Evolutionary conservation across 208 protist species (phyloP).

Genomic region (Wallacemonas sp.): DNA sequence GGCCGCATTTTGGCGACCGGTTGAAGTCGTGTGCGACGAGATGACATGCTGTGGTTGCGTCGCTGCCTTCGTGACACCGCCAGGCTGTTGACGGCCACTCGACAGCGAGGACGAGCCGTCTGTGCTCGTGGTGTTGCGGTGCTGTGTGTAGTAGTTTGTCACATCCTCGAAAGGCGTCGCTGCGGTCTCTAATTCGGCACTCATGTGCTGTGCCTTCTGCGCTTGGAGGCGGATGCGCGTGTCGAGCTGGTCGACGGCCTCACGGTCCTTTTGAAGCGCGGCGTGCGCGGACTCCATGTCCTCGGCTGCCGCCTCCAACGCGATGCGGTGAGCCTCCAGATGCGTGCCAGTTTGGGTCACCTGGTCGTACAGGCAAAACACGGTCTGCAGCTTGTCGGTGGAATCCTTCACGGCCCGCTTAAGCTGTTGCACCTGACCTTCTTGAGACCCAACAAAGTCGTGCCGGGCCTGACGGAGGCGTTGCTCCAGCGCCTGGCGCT

Average conservation of each 20-base stretch:
- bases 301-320: slow-evolving; percentile 22
- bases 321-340: slow-evolving; percentile 25
- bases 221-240: slow-evolving; percentile 15
- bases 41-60: no score
- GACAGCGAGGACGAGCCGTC: not conserved
- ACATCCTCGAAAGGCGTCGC: not conserved
- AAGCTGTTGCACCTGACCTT: slow-evolving; percentile 15
- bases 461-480: slow-evolving; percentile 5
- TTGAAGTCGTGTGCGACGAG: no score
- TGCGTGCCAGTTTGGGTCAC: slow-evolving; percentile 23
- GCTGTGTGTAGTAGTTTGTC: not conserved
- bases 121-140: not conserved
- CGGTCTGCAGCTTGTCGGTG: not conserved
- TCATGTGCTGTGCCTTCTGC: slow-evolving; percentile 8
- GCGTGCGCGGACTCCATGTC: slow-evolving; percentile 17
- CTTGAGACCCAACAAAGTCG: slow-evolving; percentile 10
- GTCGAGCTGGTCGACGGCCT: slow-evolving; percentile 9
- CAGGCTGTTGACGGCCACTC: no score
- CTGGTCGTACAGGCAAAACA: slow-evolving; percentile 31
- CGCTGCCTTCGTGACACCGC: no score
- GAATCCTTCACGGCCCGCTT: slow-evolving; percentile 7
- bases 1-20: not conserved
- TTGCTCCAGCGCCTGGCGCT: slow-evolving; percentile 10
- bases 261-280: slow-evolving; percentile 18
- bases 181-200: slow-evolving; percentile 12